Base-by-base conservation (phyloP, 2,329 filamentous ascomycete genomes). In the Fusarium sp. region DNA sequence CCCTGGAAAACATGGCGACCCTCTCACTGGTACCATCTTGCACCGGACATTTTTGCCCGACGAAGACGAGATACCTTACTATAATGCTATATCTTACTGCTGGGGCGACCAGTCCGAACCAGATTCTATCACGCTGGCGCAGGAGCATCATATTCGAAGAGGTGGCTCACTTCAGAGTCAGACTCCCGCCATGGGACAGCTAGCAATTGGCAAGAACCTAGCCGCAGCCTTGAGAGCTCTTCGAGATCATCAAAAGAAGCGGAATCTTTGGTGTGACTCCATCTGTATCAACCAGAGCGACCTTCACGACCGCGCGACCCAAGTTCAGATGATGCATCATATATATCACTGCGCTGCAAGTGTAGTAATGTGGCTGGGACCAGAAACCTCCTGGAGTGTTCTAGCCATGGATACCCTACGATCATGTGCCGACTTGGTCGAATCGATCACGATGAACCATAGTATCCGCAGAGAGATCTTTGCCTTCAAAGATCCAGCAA, bases 281-380 rank as follows among this genome's bases (percentile, higher is more conserved):
- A 38, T 61, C 16, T 61, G 59, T 8, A 59, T 61, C 7, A 49
- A 61, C 3, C 59, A 61, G 6, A 20, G 11, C 7, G 11, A 61
- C 4, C 3, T 58, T 4, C 0, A 10, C 2, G 44, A 61, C 8
- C 59, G 59, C 11, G 10, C 44, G 6, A 5, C 11, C 0, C 59
- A 61, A 22, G 44, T 59, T 8, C 43, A 29, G n/a, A 38, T 22
- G 2, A 59, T 61, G 34, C 12, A 38, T 22, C 32, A 58, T 8
- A 15, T 61, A 15, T 61, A 49, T 7, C 11, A 8, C 3, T 11
- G 10, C 2, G 34, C 52, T 4, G 14, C 4, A 10, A 29, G 53
- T 3, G 59, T 61, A 15, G 18, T 61, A 10, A n/a, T 61, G 8
- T 61, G 59, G 59, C 18, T 61, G 2, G 53, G 59, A 3, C 34